Percentiles rank a stretch among this genome's conserved stretches.
These are phyloP conservation scores for Yamadazyma philogaea DNA, from an alignment of 805 yeast species.

Conservation along the genomic window DNA sequence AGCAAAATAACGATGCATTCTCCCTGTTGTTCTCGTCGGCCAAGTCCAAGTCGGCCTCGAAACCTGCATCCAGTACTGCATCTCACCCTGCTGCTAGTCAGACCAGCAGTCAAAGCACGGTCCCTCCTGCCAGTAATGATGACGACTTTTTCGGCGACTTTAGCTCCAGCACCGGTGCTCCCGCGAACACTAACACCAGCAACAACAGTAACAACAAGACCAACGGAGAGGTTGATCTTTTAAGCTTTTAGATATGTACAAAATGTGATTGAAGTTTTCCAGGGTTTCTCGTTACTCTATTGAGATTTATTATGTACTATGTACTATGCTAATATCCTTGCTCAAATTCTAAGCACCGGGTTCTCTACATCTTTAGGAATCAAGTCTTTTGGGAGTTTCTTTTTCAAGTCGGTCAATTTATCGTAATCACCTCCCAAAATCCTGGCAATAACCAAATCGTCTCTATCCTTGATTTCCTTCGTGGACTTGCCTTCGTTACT, in stretches of 20 bases:
- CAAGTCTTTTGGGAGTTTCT: constrained; percentile 41
- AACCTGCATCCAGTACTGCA: constrained; percentile 18
- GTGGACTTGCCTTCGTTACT: constrained; percentile 49
- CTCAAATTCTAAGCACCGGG: constrained; percentile 33
- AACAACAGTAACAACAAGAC: constrained; percentile 13
- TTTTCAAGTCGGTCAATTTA: constrained; percentile 56
- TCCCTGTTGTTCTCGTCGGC: constrained; percentile 69
- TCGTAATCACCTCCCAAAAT: constrained; percentile 84
- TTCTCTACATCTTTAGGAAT: constrained; percentile 34
- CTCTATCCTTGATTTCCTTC: constrained; percentile 63
- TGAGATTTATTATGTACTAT: background rate
- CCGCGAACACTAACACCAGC: constrained; percentile 12
- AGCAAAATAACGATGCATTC: constrained; percentile 60
- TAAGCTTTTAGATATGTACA: constrained; percentile 33
- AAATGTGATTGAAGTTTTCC: background rate
- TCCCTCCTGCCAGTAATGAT: constrained; percentile 3
- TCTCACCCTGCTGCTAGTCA: constrained; percentile 9
- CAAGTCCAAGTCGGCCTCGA: constrained; percentile 38
- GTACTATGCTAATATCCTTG: constrained; percentile 3
- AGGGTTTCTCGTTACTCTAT: constrained; percentile 3
- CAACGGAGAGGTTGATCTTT: constrained; percentile 46
- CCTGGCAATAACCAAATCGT: constrained; percentile 75
- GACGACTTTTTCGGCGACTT: constrained; percentile 35
- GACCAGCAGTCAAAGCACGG: constrained; percentile 1
- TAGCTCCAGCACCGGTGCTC: constrained; percentile 15